A percentile compares a stretch with the other conserved stretches of the same genome.
These are phyloP conservation scores for Austropuccinia psidii DNA, from an alignment of 1,284 basidiomycete species.

Conservation along the genomic window DNA sequence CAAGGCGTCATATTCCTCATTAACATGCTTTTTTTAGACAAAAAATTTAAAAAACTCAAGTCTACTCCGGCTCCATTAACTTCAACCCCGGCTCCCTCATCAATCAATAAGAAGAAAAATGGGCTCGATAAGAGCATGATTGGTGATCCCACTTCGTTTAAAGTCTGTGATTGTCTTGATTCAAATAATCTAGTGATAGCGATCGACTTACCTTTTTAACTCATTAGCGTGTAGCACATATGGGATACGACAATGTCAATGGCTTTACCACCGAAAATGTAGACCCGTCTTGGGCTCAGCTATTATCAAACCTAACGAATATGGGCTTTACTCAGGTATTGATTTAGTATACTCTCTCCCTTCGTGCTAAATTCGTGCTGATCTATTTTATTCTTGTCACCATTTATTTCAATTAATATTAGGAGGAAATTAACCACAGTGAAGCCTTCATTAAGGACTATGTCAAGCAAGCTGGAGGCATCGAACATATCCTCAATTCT, in stretches of 20 bases:
- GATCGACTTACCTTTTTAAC: not conserved
- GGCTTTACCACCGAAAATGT: slow-evolving; percentile 81
- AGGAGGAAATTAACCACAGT: slow-evolving; percentile 60
- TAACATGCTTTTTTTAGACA: not conserved
- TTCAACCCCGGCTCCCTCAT: slow-evolving; percentile 1
- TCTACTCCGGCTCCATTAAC: not conserved
- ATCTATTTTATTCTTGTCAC: not conserved
- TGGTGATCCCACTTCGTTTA: slow-evolving; percentile 20
- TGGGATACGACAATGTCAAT: slow-evolving; percentile 80
- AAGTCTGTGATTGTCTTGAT: not conserved
- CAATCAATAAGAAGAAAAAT: slow-evolving; percentile 21
- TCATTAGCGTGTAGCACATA: slow-evolving; percentile 74
- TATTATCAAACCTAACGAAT: slow-evolving; percentile 64
- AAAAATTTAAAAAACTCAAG: slow-evolving; percentile 10
- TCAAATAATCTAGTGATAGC: not conserved
- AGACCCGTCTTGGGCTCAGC: slow-evolving; percentile 81
- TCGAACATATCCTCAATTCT: slow-evolving; percentile 47
- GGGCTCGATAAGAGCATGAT: slow-evolving; percentile 28
- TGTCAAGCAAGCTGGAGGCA: slow-evolving; percentile 57
- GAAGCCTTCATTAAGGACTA: slow-evolving; percentile 84
- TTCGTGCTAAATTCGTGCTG: not conserved
- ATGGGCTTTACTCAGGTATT: slow-evolving; percentile 53
- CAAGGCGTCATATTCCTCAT: not conserved
- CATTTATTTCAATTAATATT: slow-evolving; percentile 21
- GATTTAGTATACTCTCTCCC: not conserved